Base-by-base conservation (phyloP, 805 yeast species). In the Candida takata region DNA sequence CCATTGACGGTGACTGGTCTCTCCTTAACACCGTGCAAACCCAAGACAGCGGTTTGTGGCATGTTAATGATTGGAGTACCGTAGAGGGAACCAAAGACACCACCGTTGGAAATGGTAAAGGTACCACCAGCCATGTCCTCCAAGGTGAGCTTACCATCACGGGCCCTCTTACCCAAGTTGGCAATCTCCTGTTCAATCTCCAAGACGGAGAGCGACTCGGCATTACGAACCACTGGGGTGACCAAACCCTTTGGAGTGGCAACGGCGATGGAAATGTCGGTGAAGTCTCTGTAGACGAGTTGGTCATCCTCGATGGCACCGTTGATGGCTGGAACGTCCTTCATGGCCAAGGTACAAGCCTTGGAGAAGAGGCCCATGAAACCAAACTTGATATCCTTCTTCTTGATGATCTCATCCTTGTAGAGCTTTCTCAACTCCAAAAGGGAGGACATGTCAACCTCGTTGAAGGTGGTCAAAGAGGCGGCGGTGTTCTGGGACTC, bases 111-210 rank as follows among this genome's bases (percentile, higher is more conserved):
- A 55, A 92, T 92, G 57, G 98, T 92, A 74, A 92, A 88, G 42
- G 97, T 88, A 64, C 98, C 98, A 63, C 98, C 98, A 43, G 96
- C 76, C 97, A 92, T 90, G 65, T 92, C 98, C 72, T 92, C 98
- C 48, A 92, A 67, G 37, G 97, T 85, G 58, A 92, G 75, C 69
- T 92, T 88, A 57, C 92, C 92, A 61, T 90, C 97, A 65, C 97
- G 84, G 45, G 98, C 98, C 70, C 86, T 90, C 58, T 69, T 70
- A 65, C 97, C 92, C 55, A 92, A 72, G 51, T 67, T 65, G 38
- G 77, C 60, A 49, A 92, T 90, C 64, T 85, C 96, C 53, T 79
- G 64, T 69, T 92, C 98, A 47, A 92, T 80, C 47, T 84, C 97
- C 54, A 92, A 68, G 32, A 92, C 84, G 31, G 86, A 74, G 49